phyloP scores from a whole-genome alignment of 306 rosid genomes.

The Geum urbanum region DNA sequence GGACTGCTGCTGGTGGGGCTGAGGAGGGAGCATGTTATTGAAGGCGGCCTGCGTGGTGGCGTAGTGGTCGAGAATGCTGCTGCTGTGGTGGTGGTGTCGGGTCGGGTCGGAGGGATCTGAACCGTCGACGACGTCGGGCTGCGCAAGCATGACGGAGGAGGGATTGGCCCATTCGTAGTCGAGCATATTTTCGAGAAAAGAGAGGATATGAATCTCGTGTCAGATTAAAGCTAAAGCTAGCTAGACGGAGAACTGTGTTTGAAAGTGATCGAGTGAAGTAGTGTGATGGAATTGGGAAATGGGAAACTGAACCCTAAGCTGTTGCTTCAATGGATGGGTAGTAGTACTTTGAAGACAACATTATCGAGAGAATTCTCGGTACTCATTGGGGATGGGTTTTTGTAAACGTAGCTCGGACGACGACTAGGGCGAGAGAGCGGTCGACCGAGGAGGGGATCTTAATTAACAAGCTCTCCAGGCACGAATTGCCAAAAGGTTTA shows the following conservation, averaged over 20 bases:
- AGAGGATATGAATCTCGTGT: not conserved
- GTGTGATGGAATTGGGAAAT: not conserved
- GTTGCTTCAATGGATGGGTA: not conserved
- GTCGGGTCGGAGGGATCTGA: slow-evolving; percentile 67
- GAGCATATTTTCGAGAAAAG: slow-evolving; percentile 44
- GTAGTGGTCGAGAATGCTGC: slow-evolving; percentile 51
- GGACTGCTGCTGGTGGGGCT: slow-evolving; percentile 16
- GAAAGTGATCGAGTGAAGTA: too few species aligned
- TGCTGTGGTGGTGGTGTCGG: slow-evolving; percentile 32
- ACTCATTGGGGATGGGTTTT: not conserved
- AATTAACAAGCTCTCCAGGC: not conserved
- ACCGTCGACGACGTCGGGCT: slow-evolving; percentile 16
- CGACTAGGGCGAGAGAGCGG: too few species aligned
- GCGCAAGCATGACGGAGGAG: slow-evolving; percentile 56
- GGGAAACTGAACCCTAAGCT: not conserved
- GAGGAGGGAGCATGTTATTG: slow-evolving; percentile 29
- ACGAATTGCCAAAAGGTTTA: not conserved
- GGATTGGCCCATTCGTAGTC: slow-evolving; percentile 95
- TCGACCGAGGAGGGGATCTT: not conserved
- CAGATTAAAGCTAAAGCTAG: slow-evolving; percentile 1
- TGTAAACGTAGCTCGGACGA: too few species aligned
- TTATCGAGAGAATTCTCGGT: not conserved
- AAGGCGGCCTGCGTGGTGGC: slow-evolving; percentile 38
- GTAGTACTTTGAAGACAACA: not conserved
- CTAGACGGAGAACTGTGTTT: not conserved